Percentiles rank a stretch among this genome's conserved stretches.
phyloP scores from a whole-genome alignment of 2,329 filamentous ascomycete species.

The Aspergillus pseudotamarii region DNA sequence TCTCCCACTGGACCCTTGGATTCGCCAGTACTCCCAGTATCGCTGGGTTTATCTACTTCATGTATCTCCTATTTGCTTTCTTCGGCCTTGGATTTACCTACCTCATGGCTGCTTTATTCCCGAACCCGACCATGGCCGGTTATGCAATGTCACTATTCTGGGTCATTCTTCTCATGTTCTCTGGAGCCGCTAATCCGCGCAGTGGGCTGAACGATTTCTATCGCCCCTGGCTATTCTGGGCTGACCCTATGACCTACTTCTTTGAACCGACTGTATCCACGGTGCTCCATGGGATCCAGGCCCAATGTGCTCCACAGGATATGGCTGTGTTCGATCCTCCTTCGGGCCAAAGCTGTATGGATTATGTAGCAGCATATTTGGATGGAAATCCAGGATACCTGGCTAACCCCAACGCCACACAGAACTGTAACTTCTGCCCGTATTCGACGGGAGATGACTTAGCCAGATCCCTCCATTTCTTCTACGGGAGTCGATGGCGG shows the following conservation, averaged over 20 bases:
- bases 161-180: constrained; percentile 11
- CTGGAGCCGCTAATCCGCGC: constrained; percentile 1
- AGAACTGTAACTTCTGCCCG: constrained; percentile 1
- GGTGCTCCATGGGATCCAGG: constrained; percentile 6
- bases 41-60: constrained; percentile 11
- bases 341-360: constrained; percentile 3
- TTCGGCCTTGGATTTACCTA: constrained; percentile 6
- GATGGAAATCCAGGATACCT: not conserved
- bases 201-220: constrained; percentile 11
- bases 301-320: not conserved
- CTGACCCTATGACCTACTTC: constrained; percentile 13
- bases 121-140: constrained; percentile 11
- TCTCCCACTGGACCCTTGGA: constrained; percentile 12
- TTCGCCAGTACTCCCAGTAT: constrained; percentile 5
- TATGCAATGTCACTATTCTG: constrained; percentile 15
- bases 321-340: constrained; percentile 9
- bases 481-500: constrained; percentile 7
- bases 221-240: constrained; percentile 13
- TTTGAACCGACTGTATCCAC: constrained; percentile 4
- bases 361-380: constrained; percentile 4
- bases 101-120: constrained; percentile 11
- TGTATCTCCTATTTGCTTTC: constrained; percentile 6
- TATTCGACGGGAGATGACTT: constrained; percentile 10
- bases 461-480: not conserved
- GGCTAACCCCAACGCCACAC: constrained; percentile 3